Evolutionary conservation across 2,329 filamentous ascomycete species (phyloP).

Genomic region (Zymoseptoria crescenta): DNA sequence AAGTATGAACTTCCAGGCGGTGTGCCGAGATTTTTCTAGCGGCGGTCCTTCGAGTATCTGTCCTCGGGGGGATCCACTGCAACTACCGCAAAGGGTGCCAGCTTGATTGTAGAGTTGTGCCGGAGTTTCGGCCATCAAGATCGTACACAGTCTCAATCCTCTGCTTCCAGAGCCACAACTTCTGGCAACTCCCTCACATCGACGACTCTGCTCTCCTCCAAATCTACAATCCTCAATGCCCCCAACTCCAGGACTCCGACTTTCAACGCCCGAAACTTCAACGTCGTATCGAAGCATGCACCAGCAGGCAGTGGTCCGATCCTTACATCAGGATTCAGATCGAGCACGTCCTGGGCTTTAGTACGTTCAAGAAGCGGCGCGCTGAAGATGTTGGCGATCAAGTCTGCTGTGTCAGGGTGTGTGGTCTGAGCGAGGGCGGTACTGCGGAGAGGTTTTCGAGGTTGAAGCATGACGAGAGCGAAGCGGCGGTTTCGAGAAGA

Average conservation of each 20-base stretch:
- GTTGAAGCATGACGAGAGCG: slow-evolving; percentile 47
- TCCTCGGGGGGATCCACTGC: too few species aligned
- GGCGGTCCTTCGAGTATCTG: too few species aligned
- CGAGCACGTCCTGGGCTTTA: slow-evolving; percentile 62
- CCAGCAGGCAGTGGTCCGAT: slow-evolving; percentile 65
- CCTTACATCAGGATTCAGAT: slow-evolving; percentile 64
- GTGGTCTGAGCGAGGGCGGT: neutral
- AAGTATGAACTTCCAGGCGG: too few species aligned
- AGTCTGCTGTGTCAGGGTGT: slow-evolving; percentile 6
- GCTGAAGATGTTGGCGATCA: slow-evolving; percentile 14
- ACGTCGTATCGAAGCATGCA: slow-evolving; percentile 64
- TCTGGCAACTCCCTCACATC: slow-evolving; percentile 68
- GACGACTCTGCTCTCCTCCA: slow-evolving; percentile 66
- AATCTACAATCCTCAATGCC: slow-evolving; percentile 63
- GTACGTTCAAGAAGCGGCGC: slow-evolving; percentile 33
- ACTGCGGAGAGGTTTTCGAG: slow-evolving; percentile 3
- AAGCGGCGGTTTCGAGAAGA: slow-evolving; percentile 57
- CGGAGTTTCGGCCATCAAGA: neutral
- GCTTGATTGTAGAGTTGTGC: neutral
- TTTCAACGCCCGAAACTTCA: slow-evolving; percentile 62
- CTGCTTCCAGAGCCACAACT: slow-evolving; percentile 42
- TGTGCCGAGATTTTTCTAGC: too few species aligned
- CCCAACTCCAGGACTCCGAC: slow-evolving; percentile 64
- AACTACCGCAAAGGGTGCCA: too few species aligned
- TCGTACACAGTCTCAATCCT: neutral